A percentile compares a stretch with the other conserved stretches of the same genome.
phyloP scores from a whole-genome alignment of 371 early-diverging fungal species.

The Synchytrium microbalum region DNA sequence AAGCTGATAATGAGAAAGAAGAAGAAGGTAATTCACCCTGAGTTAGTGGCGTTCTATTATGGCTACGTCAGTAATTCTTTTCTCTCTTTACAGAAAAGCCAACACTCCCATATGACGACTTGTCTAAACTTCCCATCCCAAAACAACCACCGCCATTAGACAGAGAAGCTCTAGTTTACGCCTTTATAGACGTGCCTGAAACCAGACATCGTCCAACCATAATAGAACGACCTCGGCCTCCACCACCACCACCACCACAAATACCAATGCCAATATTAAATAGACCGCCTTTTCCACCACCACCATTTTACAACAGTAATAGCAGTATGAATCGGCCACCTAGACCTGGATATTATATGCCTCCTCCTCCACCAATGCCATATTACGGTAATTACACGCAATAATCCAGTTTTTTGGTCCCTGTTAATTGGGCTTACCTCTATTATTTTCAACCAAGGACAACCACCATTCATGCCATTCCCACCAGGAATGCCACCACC shows the following conservation, averaged over 20 bases:
- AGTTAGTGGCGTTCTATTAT: background rate
- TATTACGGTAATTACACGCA: too few relatives aligned
- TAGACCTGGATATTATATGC: too few relatives aligned
- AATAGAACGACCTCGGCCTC: conserved; percentile 9
- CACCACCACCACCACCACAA: background rate
- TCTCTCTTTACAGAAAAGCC: conserved; percentile 4
- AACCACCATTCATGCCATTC: conserved; percentile 1
- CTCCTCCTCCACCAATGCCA: too few relatives aligned
- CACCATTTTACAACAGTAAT: too few relatives aligned
- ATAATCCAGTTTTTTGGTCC: too few relatives aligned
- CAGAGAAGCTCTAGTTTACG: conserved; percentile 27
- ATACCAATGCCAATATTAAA: background rate
- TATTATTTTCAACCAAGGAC: conserved; percentile 1
- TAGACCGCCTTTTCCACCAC: too few relatives aligned
- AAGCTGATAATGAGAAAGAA: conserved; percentile 9
- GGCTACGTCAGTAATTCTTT: background rate
- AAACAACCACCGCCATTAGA: conserved; percentile 13
- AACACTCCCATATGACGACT: conserved; percentile 10
- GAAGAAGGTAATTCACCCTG: background rate
- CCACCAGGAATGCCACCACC: conserved; percentile 2
- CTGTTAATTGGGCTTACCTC: conserved; percentile 14
- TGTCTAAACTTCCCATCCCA: conserved; percentile 14
- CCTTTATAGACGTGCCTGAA: conserved; percentile 27
- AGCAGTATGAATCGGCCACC: too few relatives aligned
- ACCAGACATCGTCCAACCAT: too few relatives aligned